Evolutionary conservation across 805 yeast species (phyloP), one percentile per base, ranked within the genome.

Genomic region (Lachancea sp.): DNA sequence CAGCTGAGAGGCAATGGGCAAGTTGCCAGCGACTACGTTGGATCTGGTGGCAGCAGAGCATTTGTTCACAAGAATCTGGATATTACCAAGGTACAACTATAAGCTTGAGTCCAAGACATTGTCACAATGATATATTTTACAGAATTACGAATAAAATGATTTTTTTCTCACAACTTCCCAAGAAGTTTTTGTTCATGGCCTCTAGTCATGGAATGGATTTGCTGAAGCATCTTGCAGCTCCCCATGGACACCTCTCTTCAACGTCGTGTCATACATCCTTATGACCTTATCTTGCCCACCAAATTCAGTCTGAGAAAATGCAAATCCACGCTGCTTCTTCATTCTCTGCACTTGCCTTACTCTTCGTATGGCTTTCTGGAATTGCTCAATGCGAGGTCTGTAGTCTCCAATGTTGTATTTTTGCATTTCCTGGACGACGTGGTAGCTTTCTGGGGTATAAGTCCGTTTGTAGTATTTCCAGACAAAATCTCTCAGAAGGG

Each of bases 301-400:
- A 62, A 86, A 96, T 51, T 88, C 96, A 38, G 85, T 89, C 65
- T 93, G 98, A 6, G 97, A 89, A 58, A 93, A 93, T 1, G 99
- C 99, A 72, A 87, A 93, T 5, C 99, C 99, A 67, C 98, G 81
- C 68, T 93, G 99, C 60, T 93, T 93, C 63, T 95, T 85, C 86
- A 93, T 91, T 65, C 99, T 78, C 65, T 91, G 96, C 32, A 93
- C 98, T 66, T 95, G 99, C 66, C 99, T 82, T 19, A 93, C 98
- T 61, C 89, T 93, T 60, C 98, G 77, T 46, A 93, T 93, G 5
- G 98, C 97, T 63, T 85, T 89, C 66, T 93, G 99, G 74, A 93
- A 93, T 52, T 90, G 95, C 55, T 89, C 95, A 77, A 90, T 80
- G 55, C 96, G 79, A n/a, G 99, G 99, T 52, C 95, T 77, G 64